Base-by-base conservation (phyloP, 345 rosid genomes). In the Pugionium dolabratum region DNA sequence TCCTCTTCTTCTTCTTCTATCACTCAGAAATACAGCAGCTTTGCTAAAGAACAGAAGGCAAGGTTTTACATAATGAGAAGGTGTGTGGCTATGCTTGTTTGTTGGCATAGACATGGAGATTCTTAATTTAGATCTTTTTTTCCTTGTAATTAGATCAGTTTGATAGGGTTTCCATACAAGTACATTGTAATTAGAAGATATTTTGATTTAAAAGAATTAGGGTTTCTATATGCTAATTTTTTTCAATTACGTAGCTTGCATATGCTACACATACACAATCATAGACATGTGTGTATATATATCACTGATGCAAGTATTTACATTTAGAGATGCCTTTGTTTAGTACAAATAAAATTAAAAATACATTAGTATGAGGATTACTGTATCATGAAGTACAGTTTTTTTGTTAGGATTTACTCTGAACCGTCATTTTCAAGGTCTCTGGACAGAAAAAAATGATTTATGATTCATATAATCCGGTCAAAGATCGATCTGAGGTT, bases 71-170 rank as follows among this genome's bases (percentile, higher is more conserved):
- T 93, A 79, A 93, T 93, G 91, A 85, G 96, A 71, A 81, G 97
- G 62, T 93, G 98, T 76, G 95, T 93, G 63, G 96, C 98, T 43
- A 93, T 93, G 98, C 98, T 93, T 67, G 97, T 88, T 74, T 90
- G 97, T 51, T 93, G 98, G 98, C 94, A 87, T 69, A 93, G 87
- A 59, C 96, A 93, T 75, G 90, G 96, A 4, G 98, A 93, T 81
- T 74, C 89, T 65, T 85, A 67, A 82, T 31, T 62, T 41, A 67
- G 41, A 69, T 69, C 61, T 36, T 25, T 33, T 0, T 4, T 52
- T 55, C 50, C 50, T 61, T 76, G 78, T 74, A 67, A 74, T 74
- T 74, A 74, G 41, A 70, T 42, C 67, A 70, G 67, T 48, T 51
- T 65, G 40, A 32, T 75, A 59, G 76, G 70, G 44, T 49, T 71